phyloP scores from a whole-genome alignment of 78 protist genomes.

The Dictyostelium intermedium region DNA sequence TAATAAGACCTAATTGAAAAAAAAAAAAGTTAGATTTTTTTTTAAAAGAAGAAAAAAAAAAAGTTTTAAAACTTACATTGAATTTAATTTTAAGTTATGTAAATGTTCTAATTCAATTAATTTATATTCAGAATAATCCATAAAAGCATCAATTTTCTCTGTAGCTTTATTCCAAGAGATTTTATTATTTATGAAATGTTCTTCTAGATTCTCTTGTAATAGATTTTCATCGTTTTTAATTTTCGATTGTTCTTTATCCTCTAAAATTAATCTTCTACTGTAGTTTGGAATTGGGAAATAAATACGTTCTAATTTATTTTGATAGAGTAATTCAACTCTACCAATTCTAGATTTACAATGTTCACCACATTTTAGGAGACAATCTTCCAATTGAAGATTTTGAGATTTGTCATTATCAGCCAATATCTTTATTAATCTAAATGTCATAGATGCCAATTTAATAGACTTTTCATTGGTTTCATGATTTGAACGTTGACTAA shows the following conservation, averaged over 20 bases:
- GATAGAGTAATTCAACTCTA: slow-evolving; percentile 68
- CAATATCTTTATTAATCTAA: slow-evolving; percentile 62
- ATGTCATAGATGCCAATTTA: slow-evolving; percentile 71
- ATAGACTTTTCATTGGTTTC: slow-evolving; percentile 63
- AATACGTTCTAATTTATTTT: slow-evolving; percentile 59
- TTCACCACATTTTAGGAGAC: slow-evolving; percentile 71
- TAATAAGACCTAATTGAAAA: slow-evolving; percentile 5
- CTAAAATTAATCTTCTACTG: slow-evolving; percentile 23
- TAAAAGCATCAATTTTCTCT: slow-evolving; percentile 71
- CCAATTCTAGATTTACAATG: slow-evolving; percentile 78
- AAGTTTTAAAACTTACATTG: neutral
- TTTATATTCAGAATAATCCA: slow-evolving; percentile 74
- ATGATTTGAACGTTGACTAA: neutral
- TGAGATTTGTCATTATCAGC: slow-evolving; percentile 73
- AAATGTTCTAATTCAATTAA: slow-evolving; percentile 68
- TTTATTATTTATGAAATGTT: slow-evolving; percentile 29
- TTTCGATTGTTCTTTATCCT: slow-evolving; percentile 63
- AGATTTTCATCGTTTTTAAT: slow-evolving; percentile 61
- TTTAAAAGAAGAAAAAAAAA: neutral
- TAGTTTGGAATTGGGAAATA: slow-evolving; percentile 79
- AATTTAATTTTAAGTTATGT: slow-evolving; percentile 15
- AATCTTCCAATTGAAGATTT: slow-evolving; percentile 41
- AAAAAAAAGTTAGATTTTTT: neutral
- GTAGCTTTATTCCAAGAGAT: slow-evolving; percentile 75
- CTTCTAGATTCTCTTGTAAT: slow-evolving; percentile 70